Evolutionary conservation across 306 rosid genomes (phyloP).

Genomic region (Lathyrus tuberosus): DNA sequence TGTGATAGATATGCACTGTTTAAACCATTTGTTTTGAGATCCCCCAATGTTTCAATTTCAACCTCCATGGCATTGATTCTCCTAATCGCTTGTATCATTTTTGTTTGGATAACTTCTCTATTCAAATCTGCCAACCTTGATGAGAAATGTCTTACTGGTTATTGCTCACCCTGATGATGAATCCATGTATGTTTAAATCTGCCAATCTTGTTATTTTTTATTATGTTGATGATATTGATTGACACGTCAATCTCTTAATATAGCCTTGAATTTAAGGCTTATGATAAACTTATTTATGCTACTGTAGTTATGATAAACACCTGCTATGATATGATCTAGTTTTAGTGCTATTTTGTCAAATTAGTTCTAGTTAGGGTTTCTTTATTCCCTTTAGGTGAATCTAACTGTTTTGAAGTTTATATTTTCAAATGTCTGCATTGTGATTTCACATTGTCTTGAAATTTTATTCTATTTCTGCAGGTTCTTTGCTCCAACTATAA

Average conservation of each 20-base stretch:
- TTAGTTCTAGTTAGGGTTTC: slow-evolving; percentile 4
- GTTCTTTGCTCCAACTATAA: slow-evolving; percentile 90
- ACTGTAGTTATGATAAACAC: no score
- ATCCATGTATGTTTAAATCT: slow-evolving; percentile 65
- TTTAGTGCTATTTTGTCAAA: neutral
- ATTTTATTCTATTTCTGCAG: slow-evolving; percentile 53
- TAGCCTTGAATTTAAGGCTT: no score
- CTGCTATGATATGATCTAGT: neutral
- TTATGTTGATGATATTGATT: neutral
- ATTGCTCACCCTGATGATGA: slow-evolving; percentile 92
- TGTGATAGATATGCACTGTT: no score
- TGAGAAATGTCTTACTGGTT: slow-evolving; percentile 71
- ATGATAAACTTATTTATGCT: no score
- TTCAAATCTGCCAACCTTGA: no score
- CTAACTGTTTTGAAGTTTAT: neutral
- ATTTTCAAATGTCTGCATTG: slow-evolving; percentile 7
- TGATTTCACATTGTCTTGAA: slow-evolving; percentile 35
- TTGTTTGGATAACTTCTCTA: slow-evolving; percentile 66
- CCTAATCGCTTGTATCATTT: slow-evolving; percentile 45
- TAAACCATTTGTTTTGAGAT: no score
- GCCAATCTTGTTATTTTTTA: neutral
- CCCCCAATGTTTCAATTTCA: neutral
- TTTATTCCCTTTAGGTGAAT: neutral
- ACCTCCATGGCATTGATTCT: slow-evolving; percentile 41
- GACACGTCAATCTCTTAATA: neutral